Evolutionary conservation across 148 eudicot species (phyloP).

Genomic region (Spergularia bocconei): DNA sequence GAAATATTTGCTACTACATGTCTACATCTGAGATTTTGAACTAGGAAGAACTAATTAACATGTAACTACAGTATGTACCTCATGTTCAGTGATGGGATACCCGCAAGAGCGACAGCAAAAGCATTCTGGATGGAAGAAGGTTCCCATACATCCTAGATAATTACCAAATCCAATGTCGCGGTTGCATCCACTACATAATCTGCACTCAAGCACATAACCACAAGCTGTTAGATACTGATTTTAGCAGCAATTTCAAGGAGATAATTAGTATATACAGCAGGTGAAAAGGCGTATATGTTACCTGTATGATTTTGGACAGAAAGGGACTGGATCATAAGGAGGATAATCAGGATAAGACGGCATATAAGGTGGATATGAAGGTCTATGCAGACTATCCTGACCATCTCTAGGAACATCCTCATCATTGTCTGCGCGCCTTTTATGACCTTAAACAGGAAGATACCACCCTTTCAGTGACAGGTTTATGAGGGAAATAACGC

Average conservation of each 20-base stretch:
- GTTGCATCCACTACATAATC: constrained; percentile 84
- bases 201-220: constrained; percentile 32
- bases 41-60: background rate
- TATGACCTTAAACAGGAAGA: constrained; percentile 35
- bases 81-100: constrained; percentile 79
- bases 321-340: constrained; percentile 57
- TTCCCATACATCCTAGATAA: constrained; percentile 95
- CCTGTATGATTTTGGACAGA: constrained; percentile 57
- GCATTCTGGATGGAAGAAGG: constrained; percentile 84
- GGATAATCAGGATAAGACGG: constrained; percentile 72
- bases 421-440: constrained; percentile 48
- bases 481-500: background rate
- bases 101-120: constrained; percentile 80
- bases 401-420: constrained; percentile 51
- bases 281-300: constrained; percentile 21
- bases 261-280: background rate
- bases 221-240: background rate
- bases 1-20: background rate
- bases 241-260: background rate
- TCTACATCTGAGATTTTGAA: background rate
- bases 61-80: constrained; percentile 43
- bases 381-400: constrained; percentile 43
- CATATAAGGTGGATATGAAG: constrained; percentile 62
- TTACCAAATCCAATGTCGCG: constrained; percentile 76
- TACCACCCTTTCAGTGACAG: constrained; percentile 6